Base-by-base conservation (phyloP, 2,329 filamentous ascomycete genomes). In the Verticillium isaacii region DNA sequence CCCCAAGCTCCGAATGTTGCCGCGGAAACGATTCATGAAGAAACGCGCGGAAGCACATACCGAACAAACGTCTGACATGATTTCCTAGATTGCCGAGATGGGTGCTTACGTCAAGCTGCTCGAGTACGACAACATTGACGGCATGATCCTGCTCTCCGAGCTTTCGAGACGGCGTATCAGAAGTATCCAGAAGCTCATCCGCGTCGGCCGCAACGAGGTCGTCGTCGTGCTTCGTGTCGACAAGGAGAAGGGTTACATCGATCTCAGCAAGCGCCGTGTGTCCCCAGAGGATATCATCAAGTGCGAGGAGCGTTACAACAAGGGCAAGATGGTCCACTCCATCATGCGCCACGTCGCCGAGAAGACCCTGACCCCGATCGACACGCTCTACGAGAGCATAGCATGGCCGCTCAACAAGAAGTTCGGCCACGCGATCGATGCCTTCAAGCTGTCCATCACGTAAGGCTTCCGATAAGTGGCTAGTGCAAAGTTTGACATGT, bases 91-190 rank as follows among this genome's bases (percentile, higher is more conserved):
- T 75, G 95, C 95, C 77, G 96, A 99, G 80, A 99, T 99, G 96
- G 95, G 95, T 78, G 95, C 96, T 72, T 99, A 99, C 78, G 96
- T 99, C 74, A 99, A 99, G 82, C 89, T 99, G 61, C 89, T 99
- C 71, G 95, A 99, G 82, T 99, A 99, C 81, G 95, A 99, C 80
- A 97, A 98, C 82, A 99, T 99, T 73, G 96, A 99, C 76, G 95
- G 95, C 87, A 99, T 99, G 96, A 99, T 99, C 73, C 83, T 99
- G 68, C 92, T 99, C 68, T 97, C 92, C 72, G 95, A 99, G 80
- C 87, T 99, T 67, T 99, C 96, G 63, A 89, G 95, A 84, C 88
- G 95, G 86, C 95, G 95, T 89, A 99, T 99, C 73, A 85, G 95
- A 83, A 93, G 89, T 85, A 99, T 99, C 72, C 96, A 99, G 80